Evolutionary conservation across 257 asterid genomes (phyloP).

Genomic region (Mentha longifolia): DNA sequence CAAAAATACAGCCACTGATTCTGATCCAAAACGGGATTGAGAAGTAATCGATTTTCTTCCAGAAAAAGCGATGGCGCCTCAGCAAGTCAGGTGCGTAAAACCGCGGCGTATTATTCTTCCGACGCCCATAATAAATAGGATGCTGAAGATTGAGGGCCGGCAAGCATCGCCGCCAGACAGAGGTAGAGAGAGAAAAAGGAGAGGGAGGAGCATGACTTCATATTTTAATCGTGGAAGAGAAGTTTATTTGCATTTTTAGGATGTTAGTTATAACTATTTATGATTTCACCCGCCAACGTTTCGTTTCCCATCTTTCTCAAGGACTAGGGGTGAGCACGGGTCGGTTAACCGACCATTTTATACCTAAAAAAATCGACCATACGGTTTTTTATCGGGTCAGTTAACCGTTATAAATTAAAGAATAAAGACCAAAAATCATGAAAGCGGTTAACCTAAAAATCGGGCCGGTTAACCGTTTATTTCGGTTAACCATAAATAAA

Average conservation of each 20-base stretch:
- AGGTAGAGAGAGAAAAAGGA: slow-evolving; percentile 17
- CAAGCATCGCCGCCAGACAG: slow-evolving; percentile 40
- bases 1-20: slow-evolving; percentile 27
- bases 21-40: slow-evolving; percentile 42
- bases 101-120: slow-evolving; percentile 30
- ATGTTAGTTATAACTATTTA: slow-evolving; percentile 27
- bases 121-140: neutral
- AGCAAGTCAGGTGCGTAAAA: slow-evolving; percentile 10
- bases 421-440: too few relatives aligned
- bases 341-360: too few relatives aligned
- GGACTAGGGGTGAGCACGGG: too few relatives aligned
- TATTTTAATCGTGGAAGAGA: neutral
- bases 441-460: too few relatives aligned
- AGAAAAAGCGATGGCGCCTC: slow-evolving; percentile 14
- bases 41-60: slow-evolving; percentile 6
- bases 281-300: slow-evolving; percentile 14
- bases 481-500: too few relatives aligned
- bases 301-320: neutral
- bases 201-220: slow-evolving; percentile 21
- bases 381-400: too few relatives aligned
- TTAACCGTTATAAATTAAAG: too few relatives aligned
- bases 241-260: slow-evolving; percentile 30
- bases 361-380: too few relatives aligned
- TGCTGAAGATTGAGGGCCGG: slow-evolving; percentile 30
- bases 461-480: too few relatives aligned